Conservation (phyloP, 1,139 yeast species). For the Pichia cactophila region DNA sequence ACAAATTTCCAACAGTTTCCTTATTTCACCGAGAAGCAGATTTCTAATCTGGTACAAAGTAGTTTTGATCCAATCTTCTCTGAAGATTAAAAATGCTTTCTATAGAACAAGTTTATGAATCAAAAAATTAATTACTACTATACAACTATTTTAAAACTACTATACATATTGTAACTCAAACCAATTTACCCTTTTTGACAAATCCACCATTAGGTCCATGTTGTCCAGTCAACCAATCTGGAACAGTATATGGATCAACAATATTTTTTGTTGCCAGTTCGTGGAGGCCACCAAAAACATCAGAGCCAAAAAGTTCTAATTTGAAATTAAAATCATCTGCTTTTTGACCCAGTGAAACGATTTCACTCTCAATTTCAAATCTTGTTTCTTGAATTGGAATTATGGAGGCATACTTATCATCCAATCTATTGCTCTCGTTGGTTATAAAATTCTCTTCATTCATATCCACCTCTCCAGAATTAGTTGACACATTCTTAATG, state of each 20-base stretch:
- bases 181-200: conserved; percentile 1
- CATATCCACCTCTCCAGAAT: conserved; percentile 21
- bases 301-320: conserved; percentile 57
- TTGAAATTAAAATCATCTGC: conserved; percentile 30
- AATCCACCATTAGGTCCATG: conserved; percentile 4
- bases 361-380: conserved; percentile 29
- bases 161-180: background rate
- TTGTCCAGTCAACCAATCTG: conserved; percentile 79
- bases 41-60: background rate
- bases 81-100: background rate
- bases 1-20: background rate
- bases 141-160: background rate
- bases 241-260: conserved; percentile 49
- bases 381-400: conserved; percentile 51
- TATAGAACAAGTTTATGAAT: background rate
- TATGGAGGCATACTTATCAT: conserved; percentile 38
- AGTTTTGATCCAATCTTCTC: background rate
- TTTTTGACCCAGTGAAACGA: background rate
- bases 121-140: too few species aligned
- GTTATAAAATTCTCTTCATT: conserved; percentile 1
- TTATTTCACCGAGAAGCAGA: background rate
- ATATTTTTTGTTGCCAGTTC: conserved; percentile 52
- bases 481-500: conserved; percentile 4
- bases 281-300: conserved; percentile 75
- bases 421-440: conserved; percentile 5